These are phyloP conservation scores for Pseudogymnoascus sp. DNA, from an alignment of 2,329 filamentous ascomycete genomes.

Conservation along the genomic window DNA sequence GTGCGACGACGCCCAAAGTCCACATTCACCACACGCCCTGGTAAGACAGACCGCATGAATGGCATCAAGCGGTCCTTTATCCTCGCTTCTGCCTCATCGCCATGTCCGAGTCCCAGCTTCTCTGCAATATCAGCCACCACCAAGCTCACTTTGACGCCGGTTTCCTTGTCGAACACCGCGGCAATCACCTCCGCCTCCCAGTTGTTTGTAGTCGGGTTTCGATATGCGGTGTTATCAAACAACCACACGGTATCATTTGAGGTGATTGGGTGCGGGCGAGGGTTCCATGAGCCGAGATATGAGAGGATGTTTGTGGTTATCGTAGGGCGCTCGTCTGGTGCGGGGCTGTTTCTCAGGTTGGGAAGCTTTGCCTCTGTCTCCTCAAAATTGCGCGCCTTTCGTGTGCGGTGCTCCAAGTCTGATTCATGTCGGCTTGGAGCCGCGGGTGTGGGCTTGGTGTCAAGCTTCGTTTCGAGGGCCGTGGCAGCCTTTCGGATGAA, in stretches of 20 bases:
- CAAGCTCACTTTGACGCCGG: slow-evolving; percentile 57
- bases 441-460: slow-evolving; percentile 13
- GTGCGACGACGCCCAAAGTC: slow-evolving; percentile 40
- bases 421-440: slow-evolving; percentile 13
- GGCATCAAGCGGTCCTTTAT: slow-evolving; percentile 64
- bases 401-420: slow-evolving; percentile 43
- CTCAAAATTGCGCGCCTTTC: slow-evolving; percentile 40
- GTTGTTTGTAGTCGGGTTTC: slow-evolving; percentile 35
- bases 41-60: slow-evolving; percentile 68
- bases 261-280: slow-evolving; percentile 51
- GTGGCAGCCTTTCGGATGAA: not conserved
- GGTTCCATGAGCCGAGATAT: slow-evolving; percentile 44
- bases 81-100: slow-evolving; percentile 48
- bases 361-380: slow-evolving; percentile 42
- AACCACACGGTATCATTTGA: slow-evolving; percentile 70
- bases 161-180: slow-evolving; percentile 68
- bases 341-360: slow-evolving; percentile 24
- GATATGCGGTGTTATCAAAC: slow-evolving; percentile 80
- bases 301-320: slow-evolving; percentile 35
- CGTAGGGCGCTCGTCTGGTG: slow-evolving; percentile 19
- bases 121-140: slow-evolving; percentile 63
- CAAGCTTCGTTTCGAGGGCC: not conserved
- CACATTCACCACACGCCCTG: slow-evolving; percentile 59
- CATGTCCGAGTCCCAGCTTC: slow-evolving; percentile 52
- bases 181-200: slow-evolving; percentile 83